These are phyloP conservation scores for Leccinum truebloodii DNA, from an alignment of 768 basidiomycete genomes.

Conservation along the genomic window DNA sequence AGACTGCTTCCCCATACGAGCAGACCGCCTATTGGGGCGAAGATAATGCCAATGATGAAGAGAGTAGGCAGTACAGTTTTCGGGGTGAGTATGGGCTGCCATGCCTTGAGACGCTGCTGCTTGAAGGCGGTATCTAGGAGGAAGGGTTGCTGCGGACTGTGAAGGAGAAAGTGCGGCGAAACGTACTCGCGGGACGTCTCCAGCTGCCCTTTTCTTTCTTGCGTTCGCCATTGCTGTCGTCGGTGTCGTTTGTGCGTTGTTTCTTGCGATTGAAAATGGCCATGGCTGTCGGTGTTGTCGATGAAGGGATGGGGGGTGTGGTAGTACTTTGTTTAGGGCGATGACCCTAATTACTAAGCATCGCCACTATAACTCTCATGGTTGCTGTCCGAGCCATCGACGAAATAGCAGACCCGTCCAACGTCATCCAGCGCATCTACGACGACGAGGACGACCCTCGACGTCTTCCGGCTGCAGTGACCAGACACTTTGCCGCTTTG, in stretches of 20 bases:
- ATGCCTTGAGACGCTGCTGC: constrained; percentile 98
- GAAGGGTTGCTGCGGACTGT: constrained; percentile 15
- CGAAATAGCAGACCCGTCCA: constrained; percentile 50
- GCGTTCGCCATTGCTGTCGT: constrained; percentile 47
- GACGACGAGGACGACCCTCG: constrained; percentile 17
- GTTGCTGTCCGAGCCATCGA: constrained; percentile 50
- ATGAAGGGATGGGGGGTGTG: neutral
- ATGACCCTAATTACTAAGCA: constrained; percentile 17
- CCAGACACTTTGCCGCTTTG: constrained; percentile 46
- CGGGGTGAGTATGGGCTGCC: constrained; percentile 99
- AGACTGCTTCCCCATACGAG: constrained; percentile 87
- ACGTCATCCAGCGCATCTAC: constrained; percentile 52
- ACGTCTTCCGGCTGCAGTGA: constrained; percentile 44
- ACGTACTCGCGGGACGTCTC: constrained; percentile 79
- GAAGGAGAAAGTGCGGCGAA: constrained; percentile 9
- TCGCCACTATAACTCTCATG: constrained; percentile 37
- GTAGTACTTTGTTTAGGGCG: constrained; percentile 11
- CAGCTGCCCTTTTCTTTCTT: constrained; percentile 87
- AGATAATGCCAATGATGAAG: constrained; percentile 91
- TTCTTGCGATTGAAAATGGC: constrained; percentile 60
- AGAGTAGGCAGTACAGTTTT: constrained; percentile 97
- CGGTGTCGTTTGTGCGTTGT: constrained; percentile 32
- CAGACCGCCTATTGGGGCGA: constrained; percentile 94
- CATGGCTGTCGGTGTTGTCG: constrained; percentile 39
- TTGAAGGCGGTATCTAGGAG: constrained; percentile 93